Evolutionary conservation across 129 eudicot genomes (phyloP).

Genomic region (Centella asiatica): DNA sequence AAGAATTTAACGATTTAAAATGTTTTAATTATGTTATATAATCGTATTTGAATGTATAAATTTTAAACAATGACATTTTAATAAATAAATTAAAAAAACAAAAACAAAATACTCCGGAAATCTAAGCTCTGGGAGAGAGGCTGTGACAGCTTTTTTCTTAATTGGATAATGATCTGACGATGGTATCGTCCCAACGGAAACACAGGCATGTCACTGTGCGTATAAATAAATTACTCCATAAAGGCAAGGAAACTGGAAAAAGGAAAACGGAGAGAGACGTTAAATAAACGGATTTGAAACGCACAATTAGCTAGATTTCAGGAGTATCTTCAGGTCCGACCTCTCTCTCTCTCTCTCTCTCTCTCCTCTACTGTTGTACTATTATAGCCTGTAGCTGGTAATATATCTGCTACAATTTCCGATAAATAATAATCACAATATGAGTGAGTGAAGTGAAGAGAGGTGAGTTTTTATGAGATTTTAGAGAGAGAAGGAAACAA

Average conservation of each 20-base stretch:
- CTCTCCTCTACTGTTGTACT: slow-evolving; percentile 21
- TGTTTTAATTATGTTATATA: too few relatives aligned
- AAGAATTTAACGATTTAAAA: too few relatives aligned
- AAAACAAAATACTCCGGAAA: too few relatives aligned
- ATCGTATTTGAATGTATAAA: too few relatives aligned
- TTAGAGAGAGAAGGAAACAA: slow-evolving; percentile 15
- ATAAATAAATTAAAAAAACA: too few relatives aligned
- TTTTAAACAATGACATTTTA: too few relatives aligned
- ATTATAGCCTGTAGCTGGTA: slow-evolving; percentile 21
- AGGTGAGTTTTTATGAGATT: neutral
- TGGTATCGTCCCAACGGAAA: neutral
- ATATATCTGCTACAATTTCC: slow-evolving; percentile 6
- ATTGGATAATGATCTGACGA: neutral
- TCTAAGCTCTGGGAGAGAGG: too few relatives aligned
- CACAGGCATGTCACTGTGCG: too few relatives aligned
- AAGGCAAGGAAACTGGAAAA: too few relatives aligned
- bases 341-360: neutral
- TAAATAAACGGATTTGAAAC: slow-evolving; percentile 36
- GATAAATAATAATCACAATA: neutral
- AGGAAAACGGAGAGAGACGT: neutral
- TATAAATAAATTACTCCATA: too few relatives aligned
- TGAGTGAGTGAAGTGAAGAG: slow-evolving; percentile 1
- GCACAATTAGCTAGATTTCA: slow-evolving; percentile 42
- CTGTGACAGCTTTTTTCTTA: too few relatives aligned
- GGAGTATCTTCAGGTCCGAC: slow-evolving; percentile 53